Conservation (phyloP, 495 filamentous ascomycete genomes). For the Articulospora tetracladia region DNA sequence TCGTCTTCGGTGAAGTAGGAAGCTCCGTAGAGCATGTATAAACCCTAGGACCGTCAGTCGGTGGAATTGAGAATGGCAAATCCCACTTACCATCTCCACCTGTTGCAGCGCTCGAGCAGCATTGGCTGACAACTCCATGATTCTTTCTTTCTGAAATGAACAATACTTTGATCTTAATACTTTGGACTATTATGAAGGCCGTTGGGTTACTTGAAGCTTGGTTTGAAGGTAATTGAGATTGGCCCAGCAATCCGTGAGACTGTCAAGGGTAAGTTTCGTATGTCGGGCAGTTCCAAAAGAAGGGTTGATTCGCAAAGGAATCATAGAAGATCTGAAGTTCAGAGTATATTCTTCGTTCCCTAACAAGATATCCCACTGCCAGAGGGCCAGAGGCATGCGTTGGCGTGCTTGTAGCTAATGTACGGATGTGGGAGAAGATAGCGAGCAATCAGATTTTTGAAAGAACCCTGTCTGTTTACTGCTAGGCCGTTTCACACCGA, state of each 20-base stretch:
- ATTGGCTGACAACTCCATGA: constrained; percentile 19
- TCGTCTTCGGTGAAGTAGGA: constrained; percentile 25
- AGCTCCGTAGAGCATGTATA: constrained; percentile 24
- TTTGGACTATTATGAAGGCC: background rate
- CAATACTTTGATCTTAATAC: background rate
- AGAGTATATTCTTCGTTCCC: background rate
- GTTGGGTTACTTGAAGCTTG: background rate
- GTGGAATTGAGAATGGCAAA: background rate
- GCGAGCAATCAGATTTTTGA: background rate
- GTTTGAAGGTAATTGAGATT: background rate
- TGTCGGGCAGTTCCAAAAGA: background rate
- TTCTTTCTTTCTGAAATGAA: constrained; percentile 1
- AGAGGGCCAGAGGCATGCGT: background rate
- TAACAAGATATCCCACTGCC: background rate
- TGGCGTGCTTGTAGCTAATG: background rate
- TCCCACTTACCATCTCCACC: constrained; percentile 20
- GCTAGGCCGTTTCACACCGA: background rate
- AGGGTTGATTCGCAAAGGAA: no score
- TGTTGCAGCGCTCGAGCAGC: constrained; percentile 17
- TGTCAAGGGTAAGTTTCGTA: background rate
- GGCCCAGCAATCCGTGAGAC: background rate
- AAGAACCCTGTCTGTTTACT: background rate
- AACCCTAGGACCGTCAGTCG: constrained; percentile 9
- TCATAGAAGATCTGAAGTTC: no score
- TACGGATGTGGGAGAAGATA: background rate